Conservation (phyloP, 345 rosid species). For the Citropsis articulata region DNA sequence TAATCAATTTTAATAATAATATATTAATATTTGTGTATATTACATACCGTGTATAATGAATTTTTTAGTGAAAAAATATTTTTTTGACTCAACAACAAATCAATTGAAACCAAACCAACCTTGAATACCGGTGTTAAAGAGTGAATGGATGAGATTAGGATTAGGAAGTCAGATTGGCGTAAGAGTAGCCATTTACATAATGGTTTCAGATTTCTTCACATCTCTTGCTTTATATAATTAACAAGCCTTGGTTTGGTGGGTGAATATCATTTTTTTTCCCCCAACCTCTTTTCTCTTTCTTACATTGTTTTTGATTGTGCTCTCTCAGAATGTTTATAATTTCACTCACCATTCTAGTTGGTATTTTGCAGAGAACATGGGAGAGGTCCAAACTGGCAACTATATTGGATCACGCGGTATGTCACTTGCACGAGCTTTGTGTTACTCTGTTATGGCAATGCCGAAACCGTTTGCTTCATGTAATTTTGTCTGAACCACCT, state of each 20-base stretch:
- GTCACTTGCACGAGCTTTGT: not conserved
- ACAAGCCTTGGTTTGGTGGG: not conserved
- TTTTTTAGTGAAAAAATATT: too few relatives aligned
- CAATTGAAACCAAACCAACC: not conserved
- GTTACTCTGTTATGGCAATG: not conserved
- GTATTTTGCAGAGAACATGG: conserved; percentile 77
- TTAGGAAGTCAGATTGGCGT: not conserved
- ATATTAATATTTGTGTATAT: too few relatives aligned
- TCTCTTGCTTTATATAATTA: not conserved
- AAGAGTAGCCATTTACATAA: not conserved
- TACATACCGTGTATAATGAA: too few relatives aligned
- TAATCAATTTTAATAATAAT: too few relatives aligned
- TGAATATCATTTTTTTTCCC: not conserved
- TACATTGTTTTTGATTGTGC: too few relatives aligned
- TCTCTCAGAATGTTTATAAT: too few relatives aligned
- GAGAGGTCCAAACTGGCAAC: conserved; percentile 86
- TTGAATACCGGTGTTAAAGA: not conserved
- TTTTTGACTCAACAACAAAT: not conserved
- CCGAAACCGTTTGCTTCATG: not conserved
- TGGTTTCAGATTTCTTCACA: not conserved
- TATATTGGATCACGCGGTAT: conserved; percentile 75
- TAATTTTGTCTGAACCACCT: not conserved
- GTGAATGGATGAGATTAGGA: not conserved
- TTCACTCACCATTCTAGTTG: conserved; percentile 14
- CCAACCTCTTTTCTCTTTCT: not conserved